Base-by-base conservation (phyloP, 352 stramenopile genomes). In the Phytophthora sansomeana region DNA sequence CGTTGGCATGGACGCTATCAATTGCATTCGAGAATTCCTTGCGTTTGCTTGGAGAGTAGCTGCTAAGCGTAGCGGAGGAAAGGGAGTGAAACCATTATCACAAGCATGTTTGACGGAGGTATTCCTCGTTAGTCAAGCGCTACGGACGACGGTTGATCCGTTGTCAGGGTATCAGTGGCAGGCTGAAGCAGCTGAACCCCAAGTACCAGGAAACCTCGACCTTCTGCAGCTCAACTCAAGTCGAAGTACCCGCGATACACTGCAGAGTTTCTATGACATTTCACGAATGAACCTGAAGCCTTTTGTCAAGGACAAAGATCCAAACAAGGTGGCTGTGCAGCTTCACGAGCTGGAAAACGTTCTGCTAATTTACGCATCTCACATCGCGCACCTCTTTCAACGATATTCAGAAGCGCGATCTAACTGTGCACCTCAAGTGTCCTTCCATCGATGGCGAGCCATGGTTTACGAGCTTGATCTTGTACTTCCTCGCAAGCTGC, bases 321-420 rank as follows among this genome's bases (percentile, higher is more conserved):
- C 33, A n/a, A 53, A n/a, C 5, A 54, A 8, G 13, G 19, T 16
- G 1, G 3, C 39, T 24, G 32, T 5, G 5, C 51, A 68, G 43
- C 32, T 67, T 7, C 21, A 19, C 6, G 67, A 85, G 21, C 42
- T 91, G 0, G 65, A 84, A 39, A 63, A 35, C 26, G 72, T 91
- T 0, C 36, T 91, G 9, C 43, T 68, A 21, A 64, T 77, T 17
- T 88, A 85, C 44, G 55, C 76, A 7, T 24, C 80, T 38, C 66
- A 83, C 47, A 36, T 86, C 0, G 63, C 67, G 0, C 75, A 89
- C 17, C 48, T 91, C 5, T 91, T 81, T 36, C 49, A 83, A 4
- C 65, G 67, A 5, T 79, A 75, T 68, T 73, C 68, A 1, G 63
- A 63, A 24, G 57, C 54, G 19, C 59, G 54, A 6, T 84, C 71